These are phyloP conservation scores for Suhomyces bribrorum DNA, from an alignment of 1,139 yeast species.

Conservation along the genomic window DNA sequence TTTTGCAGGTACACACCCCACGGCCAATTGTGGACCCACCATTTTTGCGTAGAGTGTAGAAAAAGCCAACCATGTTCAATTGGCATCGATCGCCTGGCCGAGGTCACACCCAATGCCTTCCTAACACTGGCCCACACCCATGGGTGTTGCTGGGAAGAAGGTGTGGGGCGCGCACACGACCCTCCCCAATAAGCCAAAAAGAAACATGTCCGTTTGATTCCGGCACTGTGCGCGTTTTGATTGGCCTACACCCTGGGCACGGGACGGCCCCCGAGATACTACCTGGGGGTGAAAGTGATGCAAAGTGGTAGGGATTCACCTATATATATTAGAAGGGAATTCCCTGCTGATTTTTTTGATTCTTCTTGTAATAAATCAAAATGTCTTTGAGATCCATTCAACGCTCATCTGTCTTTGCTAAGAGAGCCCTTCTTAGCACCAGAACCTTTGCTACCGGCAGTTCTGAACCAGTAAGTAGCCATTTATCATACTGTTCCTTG, in stretches of 20 bases:
- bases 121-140: not conserved
- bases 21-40: too few relatives aligned
- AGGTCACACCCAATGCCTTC: not conserved
- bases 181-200: slow-evolving; percentile 7
- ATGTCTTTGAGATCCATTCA: slow-evolving; percentile 46
- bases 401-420: slow-evolving; percentile 36
- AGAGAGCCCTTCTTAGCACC: slow-evolving; percentile 36
- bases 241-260: slow-evolving; percentile 11
- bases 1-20: too few relatives aligned
- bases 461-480: slow-evolving; percentile 52
- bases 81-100: not conserved
- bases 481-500: not conserved
- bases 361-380: slow-evolving; percentile 10
- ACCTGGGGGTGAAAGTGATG: slow-evolving; percentile 5
- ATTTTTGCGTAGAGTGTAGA: too few relatives aligned
- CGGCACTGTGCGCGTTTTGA: slow-evolving; percentile 12
- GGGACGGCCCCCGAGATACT: slow-evolving; percentile 9
- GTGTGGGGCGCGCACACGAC: not conserved
- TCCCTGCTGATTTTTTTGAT: slow-evolving; percentile 13
- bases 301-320: slow-evolving; percentile 4
- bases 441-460: slow-evolving; percentile 48
- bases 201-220: slow-evolving; percentile 13
- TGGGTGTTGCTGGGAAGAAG: not conserved
- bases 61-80: not conserved
- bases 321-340: slow-evolving; percentile 16